Conservation (phyloP, 139 green algal species). For the Coelastrella sp. region DNA sequence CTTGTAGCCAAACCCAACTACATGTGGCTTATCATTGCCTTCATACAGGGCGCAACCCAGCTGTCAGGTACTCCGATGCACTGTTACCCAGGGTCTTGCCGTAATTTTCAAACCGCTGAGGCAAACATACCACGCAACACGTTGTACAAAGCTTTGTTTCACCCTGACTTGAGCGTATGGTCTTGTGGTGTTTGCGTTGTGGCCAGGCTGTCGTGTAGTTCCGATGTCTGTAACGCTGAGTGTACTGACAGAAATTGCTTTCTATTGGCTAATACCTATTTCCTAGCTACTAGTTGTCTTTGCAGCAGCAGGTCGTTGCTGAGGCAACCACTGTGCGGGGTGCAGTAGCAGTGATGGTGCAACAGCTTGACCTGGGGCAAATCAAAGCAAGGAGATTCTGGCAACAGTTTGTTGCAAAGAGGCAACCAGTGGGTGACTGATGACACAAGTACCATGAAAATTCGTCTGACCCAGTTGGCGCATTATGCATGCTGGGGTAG, state of each 20-base stretch:
- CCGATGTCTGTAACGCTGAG: no score
- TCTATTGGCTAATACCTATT: no score
- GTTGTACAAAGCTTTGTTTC: background rate
- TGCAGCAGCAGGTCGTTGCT: background rate
- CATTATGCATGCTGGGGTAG: background rate
- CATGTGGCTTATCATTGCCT: background rate
- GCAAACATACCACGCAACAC: background rate
- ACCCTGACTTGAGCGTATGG: no score
- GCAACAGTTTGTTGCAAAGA: constrained; percentile 20
- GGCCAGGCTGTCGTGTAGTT: no score
- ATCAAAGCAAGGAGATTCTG: constrained; percentile 21
- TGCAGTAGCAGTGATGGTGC: constrained; percentile 16
- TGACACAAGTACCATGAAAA: no score
- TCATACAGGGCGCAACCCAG: background rate
- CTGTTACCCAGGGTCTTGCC: background rate
- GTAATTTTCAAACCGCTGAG: no score
- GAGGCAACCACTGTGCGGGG: no score
- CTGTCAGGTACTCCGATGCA: background rate
- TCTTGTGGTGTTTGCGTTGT: no score
- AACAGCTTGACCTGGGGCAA: background rate
- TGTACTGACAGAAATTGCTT: no score
- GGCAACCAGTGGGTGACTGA: constrained; percentile 32
- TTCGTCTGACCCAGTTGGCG: no score
- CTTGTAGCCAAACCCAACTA: no score
- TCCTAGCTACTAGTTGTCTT: no score